These are phyloP conservation scores for Xylaria sp. DNA, from an alignment of 2,329 filamentous ascomycete genomes.

Conservation along the genomic window DNA sequence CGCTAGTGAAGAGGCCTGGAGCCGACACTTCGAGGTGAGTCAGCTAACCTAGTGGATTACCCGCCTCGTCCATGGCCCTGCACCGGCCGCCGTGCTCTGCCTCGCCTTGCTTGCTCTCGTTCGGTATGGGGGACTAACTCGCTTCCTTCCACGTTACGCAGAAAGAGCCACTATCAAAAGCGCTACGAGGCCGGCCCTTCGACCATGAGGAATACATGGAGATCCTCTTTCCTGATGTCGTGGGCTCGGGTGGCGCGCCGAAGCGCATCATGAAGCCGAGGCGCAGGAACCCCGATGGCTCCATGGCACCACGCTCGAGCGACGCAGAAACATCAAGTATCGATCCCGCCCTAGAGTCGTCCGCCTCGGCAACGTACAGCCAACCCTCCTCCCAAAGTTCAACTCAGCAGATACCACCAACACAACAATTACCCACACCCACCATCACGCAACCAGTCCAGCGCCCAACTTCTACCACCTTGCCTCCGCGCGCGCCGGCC, in stretches of 20 bases:
- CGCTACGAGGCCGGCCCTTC: constrained; percentile 61
- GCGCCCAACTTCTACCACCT: constrained; percentile 43
- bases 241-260: constrained; percentile 64
- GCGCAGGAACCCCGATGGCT: constrained; percentile 53
- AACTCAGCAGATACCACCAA: constrained; percentile 28
- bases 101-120: no score
- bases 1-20: constrained; percentile 63
- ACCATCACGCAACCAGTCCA: constrained; percentile 37
- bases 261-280: constrained; percentile 64
- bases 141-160: constrained; percentile 33
- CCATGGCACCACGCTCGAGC: constrained; percentile 51
- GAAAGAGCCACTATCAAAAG: constrained; percentile 64
- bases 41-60: not conserved
- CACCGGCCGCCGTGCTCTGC: no score
- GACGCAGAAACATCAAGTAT: constrained; percentile 53
- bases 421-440: constrained; percentile 33
- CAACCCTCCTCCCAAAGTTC: constrained; percentile 32
- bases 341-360: constrained; percentile 35
- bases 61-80: not conserved
- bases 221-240: constrained; percentile 63
- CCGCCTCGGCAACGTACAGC: constrained; percentile 22
- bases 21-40: constrained; percentile 61
- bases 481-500: constrained; percentile 49
- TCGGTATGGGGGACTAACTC: no score
- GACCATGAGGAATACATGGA: constrained; percentile 67